A percentile compares a stretch with the other conserved stretches of the same genome.
phyloP scores from a whole-genome alignment of 164 flowering plant species.

The Aristolochia contorta region DNA sequence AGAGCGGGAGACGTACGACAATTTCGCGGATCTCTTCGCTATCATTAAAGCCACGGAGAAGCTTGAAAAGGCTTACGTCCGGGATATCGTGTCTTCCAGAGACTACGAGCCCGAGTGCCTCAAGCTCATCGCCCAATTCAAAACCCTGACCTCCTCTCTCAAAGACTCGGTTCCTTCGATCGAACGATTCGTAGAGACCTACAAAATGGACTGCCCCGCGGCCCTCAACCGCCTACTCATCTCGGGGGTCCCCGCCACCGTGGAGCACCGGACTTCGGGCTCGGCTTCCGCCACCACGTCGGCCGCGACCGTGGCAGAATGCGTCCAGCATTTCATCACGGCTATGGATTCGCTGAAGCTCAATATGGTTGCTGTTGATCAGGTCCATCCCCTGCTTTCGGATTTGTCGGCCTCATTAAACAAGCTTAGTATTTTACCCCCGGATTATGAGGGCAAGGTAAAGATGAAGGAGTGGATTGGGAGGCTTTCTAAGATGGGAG shows the following conservation, averaged over 20 bases:
- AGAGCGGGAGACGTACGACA: constrained; percentile 92
- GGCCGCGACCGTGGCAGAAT: constrained; percentile 81
- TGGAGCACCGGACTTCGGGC: constrained; percentile 72
- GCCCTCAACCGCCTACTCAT: constrained; percentile 67
- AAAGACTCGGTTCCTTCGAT: constrained; percentile 70
- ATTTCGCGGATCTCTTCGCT: constrained; percentile 82
- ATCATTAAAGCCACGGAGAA: constrained; percentile 87
- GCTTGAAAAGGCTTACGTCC: constrained; percentile 84
- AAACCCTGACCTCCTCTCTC: constrained; percentile 60
- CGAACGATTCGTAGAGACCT: constrained; percentile 76
- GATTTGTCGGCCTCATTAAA: constrained; percentile 62
- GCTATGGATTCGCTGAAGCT: constrained; percentile 88
- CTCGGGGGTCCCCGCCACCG: constrained; percentile 86
- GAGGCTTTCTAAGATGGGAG: constrained; percentile 85
- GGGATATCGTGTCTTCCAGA: constrained; percentile 52
- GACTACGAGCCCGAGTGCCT: constrained; percentile 80
- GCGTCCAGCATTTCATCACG: constrained; percentile 84
- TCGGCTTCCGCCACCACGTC: constrained; percentile 42
- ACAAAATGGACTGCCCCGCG: constrained; percentile 86
- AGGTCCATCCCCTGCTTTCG: constrained; percentile 73
- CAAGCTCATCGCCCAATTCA: constrained; percentile 82
- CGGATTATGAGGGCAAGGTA: constrained; percentile 76
- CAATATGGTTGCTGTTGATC: constrained; percentile 88
- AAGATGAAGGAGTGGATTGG: constrained; percentile 91
- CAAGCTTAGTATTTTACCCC: constrained; percentile 58